phyloP scores from a whole-genome alignment of 345 rosid species.

The Litchi chinensis region DNA sequence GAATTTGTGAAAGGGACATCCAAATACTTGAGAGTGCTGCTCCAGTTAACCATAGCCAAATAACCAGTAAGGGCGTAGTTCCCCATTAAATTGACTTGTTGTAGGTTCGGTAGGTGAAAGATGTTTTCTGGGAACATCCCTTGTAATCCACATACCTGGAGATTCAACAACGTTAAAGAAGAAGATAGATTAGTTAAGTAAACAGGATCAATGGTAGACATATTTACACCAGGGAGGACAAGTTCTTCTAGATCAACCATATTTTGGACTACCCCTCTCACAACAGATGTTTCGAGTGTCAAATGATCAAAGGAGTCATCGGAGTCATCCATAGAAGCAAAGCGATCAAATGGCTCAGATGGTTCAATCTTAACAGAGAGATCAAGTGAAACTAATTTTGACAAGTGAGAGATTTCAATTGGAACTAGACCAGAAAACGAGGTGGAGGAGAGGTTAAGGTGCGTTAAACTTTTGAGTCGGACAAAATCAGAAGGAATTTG shows the following conservation, averaged over 20 bases:
- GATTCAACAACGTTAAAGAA: background rate
- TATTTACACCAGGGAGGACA: background rate
- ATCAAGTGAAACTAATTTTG: slow-evolving; percentile 12
- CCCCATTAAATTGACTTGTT: rapidly evolving
- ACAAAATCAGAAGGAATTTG: slow-evolving; percentile 8
- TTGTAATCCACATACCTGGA: background rate
- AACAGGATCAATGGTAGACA: background rate
- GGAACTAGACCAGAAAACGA: slow-evolving; percentile 14
- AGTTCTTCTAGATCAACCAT: background rate
- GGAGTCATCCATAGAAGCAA: no score
- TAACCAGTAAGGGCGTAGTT: background rate
- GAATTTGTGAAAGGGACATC: background rate
- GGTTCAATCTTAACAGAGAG: no score
- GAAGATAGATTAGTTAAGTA: background rate
- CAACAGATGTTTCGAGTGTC: background rate
- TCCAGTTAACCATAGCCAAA: slow-evolving; percentile 20
- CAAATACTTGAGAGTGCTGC: background rate
- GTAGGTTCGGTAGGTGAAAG: background rate
- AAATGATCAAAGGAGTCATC: no score
- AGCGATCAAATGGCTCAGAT: no score
- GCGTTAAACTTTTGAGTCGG: slow-evolving; percentile 2
- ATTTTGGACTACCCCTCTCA: background rate
- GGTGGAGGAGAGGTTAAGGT: slow-evolving; percentile 8
- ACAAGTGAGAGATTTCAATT: slow-evolving; percentile 15
- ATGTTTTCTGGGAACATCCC: background rate